Conservation (phyloP, 2,329 filamentous ascomycete genomes). For the Diaporthe sp. region DNA sequence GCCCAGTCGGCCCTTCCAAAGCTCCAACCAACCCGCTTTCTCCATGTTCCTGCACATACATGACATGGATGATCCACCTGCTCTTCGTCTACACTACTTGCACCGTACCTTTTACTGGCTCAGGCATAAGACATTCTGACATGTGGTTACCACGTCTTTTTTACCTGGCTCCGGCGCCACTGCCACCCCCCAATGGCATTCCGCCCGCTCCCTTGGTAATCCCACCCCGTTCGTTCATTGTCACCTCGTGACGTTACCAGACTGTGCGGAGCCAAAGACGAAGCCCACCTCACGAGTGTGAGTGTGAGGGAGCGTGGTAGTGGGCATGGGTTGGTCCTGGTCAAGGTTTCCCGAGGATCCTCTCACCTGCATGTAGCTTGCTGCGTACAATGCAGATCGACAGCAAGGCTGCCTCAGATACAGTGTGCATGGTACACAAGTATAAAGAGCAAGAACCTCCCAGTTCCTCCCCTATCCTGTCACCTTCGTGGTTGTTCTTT, state of each 20-base stretch:
- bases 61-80: conserved; percentile 23
- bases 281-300: conserved; percentile 13
- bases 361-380: conserved; percentile 4
- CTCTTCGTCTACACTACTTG: not conserved
- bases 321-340: not conserved
- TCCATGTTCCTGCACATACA: conserved; percentile 28
- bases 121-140: not conserved
- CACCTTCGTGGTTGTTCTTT: not conserved
- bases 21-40: conserved; percentile 4
- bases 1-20: conserved; percentile 28
- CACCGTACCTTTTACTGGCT: not conserved
- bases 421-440: conserved; percentile 9
- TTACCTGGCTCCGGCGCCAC: conserved; percentile 16
- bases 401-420: conserved; percentile 16
- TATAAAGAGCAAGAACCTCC: conserved; percentile 34
- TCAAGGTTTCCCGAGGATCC: not conserved
- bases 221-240: conserved; percentile 1
- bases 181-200: conserved; percentile 9
- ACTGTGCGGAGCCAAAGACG: conserved; percentile 25
- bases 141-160: conserved; percentile 27
- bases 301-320: not conserved
- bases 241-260: not conserved
- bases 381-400: conserved; percentile 7
- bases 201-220: conserved; percentile 23
- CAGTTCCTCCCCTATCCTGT: not conserved